Evolutionary conservation across 2,329 filamentous ascomycete genomes (phyloP).

Genomic region (Graphilbum ipis-grandicollis): DNA sequence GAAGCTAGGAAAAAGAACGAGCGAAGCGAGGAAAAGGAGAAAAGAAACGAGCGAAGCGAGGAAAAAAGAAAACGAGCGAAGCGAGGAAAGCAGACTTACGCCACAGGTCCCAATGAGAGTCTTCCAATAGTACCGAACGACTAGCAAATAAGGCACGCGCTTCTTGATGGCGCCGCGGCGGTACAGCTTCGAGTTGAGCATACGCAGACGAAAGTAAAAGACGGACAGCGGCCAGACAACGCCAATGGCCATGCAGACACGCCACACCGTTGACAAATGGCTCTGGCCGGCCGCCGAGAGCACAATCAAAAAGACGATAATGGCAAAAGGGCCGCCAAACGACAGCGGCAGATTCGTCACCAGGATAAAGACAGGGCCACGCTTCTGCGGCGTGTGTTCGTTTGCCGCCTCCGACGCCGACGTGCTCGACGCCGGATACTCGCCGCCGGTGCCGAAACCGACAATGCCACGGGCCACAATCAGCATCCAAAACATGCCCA

Average conservation of each 20-base stretch:
- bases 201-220: conserved; percentile 33
- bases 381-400: not conserved
- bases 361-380: conserved; percentile 33
- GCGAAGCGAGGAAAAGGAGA: too few species aligned
- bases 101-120: too few species aligned
- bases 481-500: conserved; percentile 33
- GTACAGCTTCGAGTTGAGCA: conserved; percentile 30
- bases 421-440: conserved; percentile 5
- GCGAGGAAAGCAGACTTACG: too few species aligned
- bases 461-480: conserved; percentile 22
- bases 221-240: conserved; percentile 29
- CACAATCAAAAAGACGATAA: conserved; percentile 15
- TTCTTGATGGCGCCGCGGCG: conserved; percentile 23
- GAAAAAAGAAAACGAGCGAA: too few species aligned
- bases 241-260: conserved; percentile 30
- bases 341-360: conserved; percentile 28
- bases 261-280: conserved; percentile 24
- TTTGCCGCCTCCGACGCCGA: conserved; percentile 1
- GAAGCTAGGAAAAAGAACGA: too few species aligned
- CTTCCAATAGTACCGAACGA: conserved; percentile 28
- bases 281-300: conserved; percentile 1
- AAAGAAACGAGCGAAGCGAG: too few species aligned
- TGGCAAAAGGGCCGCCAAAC: conserved; percentile 29
- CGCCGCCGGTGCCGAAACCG: conserved; percentile 25
- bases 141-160: conserved; percentile 26